Evolutionary conservation across 2,329 filamentous ascomycete species (phyloP).

Genomic region (Aspergillus sp.): DNA sequence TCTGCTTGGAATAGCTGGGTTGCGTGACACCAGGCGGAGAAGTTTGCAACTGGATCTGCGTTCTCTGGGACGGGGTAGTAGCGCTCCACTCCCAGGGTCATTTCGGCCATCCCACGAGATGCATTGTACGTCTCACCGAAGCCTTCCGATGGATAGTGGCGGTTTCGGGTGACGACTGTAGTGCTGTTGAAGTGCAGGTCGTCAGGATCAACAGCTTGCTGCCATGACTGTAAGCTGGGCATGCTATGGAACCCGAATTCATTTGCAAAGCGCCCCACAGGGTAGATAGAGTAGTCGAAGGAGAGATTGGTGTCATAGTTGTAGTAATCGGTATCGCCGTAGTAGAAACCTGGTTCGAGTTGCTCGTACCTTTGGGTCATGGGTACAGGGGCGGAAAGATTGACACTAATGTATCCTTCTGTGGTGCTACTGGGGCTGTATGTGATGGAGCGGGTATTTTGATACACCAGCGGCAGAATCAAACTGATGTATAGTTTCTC

Average conservation of each 20-base stretch:
- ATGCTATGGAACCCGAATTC: conserved; percentile 66
- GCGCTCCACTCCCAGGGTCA: conserved; percentile 56
- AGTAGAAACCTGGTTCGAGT: conserved; percentile 52
- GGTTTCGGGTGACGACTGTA: conserved; percentile 57
- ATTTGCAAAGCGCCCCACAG: conserved; percentile 61
- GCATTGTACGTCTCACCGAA: conserved; percentile 43
- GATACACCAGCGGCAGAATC: conserved; percentile 57
- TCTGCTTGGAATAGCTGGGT: conserved; percentile 67
- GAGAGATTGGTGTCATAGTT: conserved; percentile 55
- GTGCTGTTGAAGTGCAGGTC: conserved; percentile 61
- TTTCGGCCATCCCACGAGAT: conserved; percentile 49
- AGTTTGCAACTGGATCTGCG: conserved; percentile 55
- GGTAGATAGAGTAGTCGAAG: conserved; percentile 57
- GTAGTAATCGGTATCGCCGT: conserved; percentile 63
- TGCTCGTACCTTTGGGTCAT: conserved; percentile 61
- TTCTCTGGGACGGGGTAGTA: conserved; percentile 61
- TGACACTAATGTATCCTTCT: conserved; percentile 57
- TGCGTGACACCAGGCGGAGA: conserved; percentile 61
- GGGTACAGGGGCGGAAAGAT: conserved; percentile 54
- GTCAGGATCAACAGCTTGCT: conserved; percentile 50
- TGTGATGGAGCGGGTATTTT: conserved; percentile 59
- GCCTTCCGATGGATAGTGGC: conserved; percentile 56
- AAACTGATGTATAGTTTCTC: conserved; percentile 59
- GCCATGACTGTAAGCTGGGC: conserved; percentile 61
- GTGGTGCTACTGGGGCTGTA: conserved; percentile 62